Conservation (phyloP, 2,329 filamentous ascomycete genomes). For the Neoascochyta sp. region DNA sequence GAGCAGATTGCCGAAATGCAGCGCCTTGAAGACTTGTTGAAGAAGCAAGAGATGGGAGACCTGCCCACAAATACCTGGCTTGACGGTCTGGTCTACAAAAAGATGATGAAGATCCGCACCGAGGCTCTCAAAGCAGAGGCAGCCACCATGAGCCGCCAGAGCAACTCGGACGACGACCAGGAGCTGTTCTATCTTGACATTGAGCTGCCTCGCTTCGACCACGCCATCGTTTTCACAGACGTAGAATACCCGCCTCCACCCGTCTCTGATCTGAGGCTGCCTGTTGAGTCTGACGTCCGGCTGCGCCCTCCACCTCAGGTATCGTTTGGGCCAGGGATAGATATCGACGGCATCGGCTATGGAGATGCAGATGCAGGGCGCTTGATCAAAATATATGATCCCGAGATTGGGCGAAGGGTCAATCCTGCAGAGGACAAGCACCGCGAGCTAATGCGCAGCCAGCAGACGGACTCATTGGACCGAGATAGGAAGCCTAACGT, state of each 20-base stretch:
- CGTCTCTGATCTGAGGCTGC: constrained; percentile 69
- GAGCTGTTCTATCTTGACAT: constrained; percentile 79
- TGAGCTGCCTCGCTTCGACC: constrained; percentile 91
- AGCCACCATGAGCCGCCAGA: constrained; percentile 36
- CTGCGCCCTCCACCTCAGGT: constrained; percentile 82
- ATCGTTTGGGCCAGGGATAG: constrained; percentile 84
- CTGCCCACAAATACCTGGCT: constrained; percentile 92
- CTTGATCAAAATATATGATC: constrained; percentile 85
- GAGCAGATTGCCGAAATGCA: constrained; percentile 82
- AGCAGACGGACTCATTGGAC: constrained; percentile 89
- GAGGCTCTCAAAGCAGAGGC: constrained; percentile 39
- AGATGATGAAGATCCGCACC: constrained; percentile 66
- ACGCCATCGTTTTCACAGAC: constrained; percentile 91
- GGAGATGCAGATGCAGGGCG: constrained; percentile 54
- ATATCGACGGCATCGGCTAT: constrained; percentile 58
- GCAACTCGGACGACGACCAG: constrained; percentile 46
- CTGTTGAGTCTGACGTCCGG: constrained; percentile 60
- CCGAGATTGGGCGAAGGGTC: constrained; percentile 81
- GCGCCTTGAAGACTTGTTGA: constrained; percentile 82
- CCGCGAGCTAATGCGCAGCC: constrained; percentile 82
- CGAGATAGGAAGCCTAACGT: constrained; percentile 94
- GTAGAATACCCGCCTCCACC: constrained; percentile 86
- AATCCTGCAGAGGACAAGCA: constrained; percentile 97
- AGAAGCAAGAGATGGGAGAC: constrained; percentile 98
- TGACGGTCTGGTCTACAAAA: constrained; percentile 88